Evolutionary conservation across 192 early-diverging fungal species (phyloP), one percentile per base, ranked within the genome.

Genomic region (Coemansia sp.): DNA sequence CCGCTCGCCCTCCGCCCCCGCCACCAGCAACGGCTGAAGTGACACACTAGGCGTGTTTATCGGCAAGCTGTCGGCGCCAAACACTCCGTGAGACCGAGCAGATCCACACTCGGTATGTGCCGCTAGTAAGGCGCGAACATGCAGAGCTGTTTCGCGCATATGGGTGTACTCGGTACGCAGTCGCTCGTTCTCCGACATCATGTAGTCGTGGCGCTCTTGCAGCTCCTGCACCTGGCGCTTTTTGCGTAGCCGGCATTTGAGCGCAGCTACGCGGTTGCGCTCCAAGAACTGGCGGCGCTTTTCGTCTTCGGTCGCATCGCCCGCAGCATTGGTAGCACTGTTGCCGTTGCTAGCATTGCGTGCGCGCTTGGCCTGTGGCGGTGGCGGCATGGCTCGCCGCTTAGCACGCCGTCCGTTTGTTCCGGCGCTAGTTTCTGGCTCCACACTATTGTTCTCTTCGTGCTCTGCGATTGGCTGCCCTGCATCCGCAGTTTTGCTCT

Each of bases 241-340:
- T 74, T 96, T 96, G 56, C 93, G 89, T 69, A 92, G 92, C 31
- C 94, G 86, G 66, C 94, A 96, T 71, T 96, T 94, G 1, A 94
- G 76, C 1, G 94, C 94, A 18, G 94, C 94, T 83, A 77, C 53
- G 12, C 94, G 86, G 73, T 96, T 96, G 56, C 93, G 84, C 63
- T 96, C 94, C 61, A 96, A 80, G 68, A 94, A 94, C 68, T 88
- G 89, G 59, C 74, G 80, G 60, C 93, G 82, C 70, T 94, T 93
- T 59, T 93, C 92, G 38, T 89, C 89, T 6, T 34, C 31, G 31
- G 31, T 34, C 1, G 60, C 67, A 15, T 73, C 64, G 0, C n/a
- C 56, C 0, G 12, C 65, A 8, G 23, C 14, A 3, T 23, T 20
- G 17, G 24, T 51, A 4, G 49, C 49, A 17, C 18, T 44, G 38